Evolutionary conservation across 73 alveolate species (phyloP), one percentile per base, ranked within the genome.

Genomic region (Vitrella brassicaformis): DNA sequence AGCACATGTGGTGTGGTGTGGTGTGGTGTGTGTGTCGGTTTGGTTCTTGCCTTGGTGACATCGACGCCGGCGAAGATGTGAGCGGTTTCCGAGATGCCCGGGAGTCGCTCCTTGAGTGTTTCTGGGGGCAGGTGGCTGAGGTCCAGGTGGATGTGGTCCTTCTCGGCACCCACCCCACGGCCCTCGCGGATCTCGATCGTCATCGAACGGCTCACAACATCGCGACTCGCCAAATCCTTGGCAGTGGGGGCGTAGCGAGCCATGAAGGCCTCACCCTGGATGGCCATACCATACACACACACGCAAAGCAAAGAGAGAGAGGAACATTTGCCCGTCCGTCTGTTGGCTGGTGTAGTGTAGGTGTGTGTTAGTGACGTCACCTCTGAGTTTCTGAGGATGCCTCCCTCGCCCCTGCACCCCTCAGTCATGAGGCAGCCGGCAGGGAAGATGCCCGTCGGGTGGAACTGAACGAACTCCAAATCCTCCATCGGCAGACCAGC

Each of bases 371-470:
- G n/a, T n/a, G n/a, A n/a, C n/a, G n/a, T n/a, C n/a, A n/a, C 68
- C 26, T 25, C 68, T 14, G 81, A 22, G 80, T 92, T 92, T 72
- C 94, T 89, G 70, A 93, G 87, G 70, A 91, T 93, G 70, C 98
- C 98, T 28, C 98, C 98, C 81, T 93, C 98, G 47, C 98, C 98
- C 73, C 98, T 86, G 87, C 98, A 93, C 71, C 98, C 98, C 81
- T 93, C 98, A 66, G 98, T 93, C 94, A 93, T 90, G 74, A 93
- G 82, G 80, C 97, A 91, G 28, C 98, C 98, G 22, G 95, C 91
- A 47, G 97, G 97, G 85, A 91, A 93, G 71, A 93, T 93, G 71
- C 98, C 97, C 70, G 98, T 93, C 56, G 98, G 98, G 84, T 93
- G 98, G 96, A 93, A 93, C 81, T 93, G 88, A 32, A 93, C 96